These are phyloP conservation scores for Flaveria sonorensis DNA, from an alignment of 129 eudicot species.

Conservation along the genomic window DNA sequence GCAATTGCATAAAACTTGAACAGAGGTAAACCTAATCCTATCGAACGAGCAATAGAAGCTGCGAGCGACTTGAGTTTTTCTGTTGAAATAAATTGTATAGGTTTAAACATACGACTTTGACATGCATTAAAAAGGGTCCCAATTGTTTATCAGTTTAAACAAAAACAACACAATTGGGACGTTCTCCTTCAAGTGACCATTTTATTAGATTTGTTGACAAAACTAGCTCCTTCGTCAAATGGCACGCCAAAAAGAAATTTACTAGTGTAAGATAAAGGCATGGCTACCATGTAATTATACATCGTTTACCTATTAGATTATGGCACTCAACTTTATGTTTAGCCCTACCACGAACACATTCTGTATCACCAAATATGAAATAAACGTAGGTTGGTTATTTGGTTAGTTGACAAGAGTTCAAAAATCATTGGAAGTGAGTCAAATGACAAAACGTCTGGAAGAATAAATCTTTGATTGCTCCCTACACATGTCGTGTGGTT, in stretches of 20 bases:
- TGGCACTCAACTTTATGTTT: constrained; percentile 44
- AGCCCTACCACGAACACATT: background rate
- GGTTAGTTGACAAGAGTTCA: too few species aligned
- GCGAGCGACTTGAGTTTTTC: constrained; percentile 66
- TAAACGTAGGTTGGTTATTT: background rate
- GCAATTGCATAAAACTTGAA: constrained; percentile 73
- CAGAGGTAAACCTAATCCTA: constrained; percentile 66
- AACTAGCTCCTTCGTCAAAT: constrained; percentile 66
- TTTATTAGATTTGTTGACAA: constrained; percentile 63
- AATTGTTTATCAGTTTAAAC: constrained; percentile 52
- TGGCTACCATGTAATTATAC: constrained; percentile 54
- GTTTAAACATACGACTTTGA: constrained; percentile 43
- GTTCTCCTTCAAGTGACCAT: constrained; percentile 71
- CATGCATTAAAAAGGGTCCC: constrained; percentile 5
- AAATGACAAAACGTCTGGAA: too few species aligned
- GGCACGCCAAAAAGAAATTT: constrained; percentile 64
- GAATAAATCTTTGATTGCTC: too few species aligned
- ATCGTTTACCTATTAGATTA: constrained; percentile 51
- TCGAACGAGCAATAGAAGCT: constrained; percentile 51
- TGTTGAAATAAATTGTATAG: constrained; percentile 35
- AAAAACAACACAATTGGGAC: constrained; percentile 68
- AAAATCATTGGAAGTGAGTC: background rate
- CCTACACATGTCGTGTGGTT: too few species aligned
- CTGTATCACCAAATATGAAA: constrained; percentile 46
- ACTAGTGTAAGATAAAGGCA: constrained; percentile 68